Evolutionary conservation across 208 protist genomes (phyloP).

Genomic region (Wallacemonas sp.): DNA sequence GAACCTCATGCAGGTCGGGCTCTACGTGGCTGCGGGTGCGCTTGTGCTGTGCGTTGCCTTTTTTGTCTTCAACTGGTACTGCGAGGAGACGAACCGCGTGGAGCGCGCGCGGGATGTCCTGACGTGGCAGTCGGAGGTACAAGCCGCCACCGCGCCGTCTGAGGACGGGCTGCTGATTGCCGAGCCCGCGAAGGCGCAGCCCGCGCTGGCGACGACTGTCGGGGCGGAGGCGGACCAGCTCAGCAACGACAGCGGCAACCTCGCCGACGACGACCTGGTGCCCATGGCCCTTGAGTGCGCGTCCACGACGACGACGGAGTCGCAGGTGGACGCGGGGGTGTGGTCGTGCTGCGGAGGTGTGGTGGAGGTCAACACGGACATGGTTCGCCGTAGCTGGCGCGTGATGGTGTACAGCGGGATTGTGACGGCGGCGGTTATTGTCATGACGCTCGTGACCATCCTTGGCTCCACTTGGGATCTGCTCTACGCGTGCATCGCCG

Average conservation of each 20-base stretch:
- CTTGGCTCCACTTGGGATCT: conserved; percentile 19
- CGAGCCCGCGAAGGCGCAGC: too few relatives aligned
- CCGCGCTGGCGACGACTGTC: too few relatives aligned
- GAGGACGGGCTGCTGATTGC: too few relatives aligned
- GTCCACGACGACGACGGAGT: neutral
- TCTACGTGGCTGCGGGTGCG: conserved; percentile 24
- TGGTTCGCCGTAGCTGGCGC: conserved; percentile 25
- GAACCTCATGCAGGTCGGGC: conserved; percentile 16
- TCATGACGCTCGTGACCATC: conserved; percentile 22
- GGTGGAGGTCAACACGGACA: conserved; percentile 26
- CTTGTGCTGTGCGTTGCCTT: conserved; percentile 25
- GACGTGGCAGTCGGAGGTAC: conserved; percentile 49
- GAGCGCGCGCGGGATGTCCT: conserved; percentile 43
- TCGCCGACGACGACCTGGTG: neutral
- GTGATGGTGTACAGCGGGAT: conserved; percentile 29
- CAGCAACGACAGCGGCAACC: conserved; percentile 22
- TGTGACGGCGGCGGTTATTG: conserved; percentile 28
- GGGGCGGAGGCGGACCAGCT: too few relatives aligned
- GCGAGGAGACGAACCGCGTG: conserved; percentile 32
- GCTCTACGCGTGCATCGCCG: conserved; percentile 16
- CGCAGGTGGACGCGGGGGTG: conserved; percentile 13
- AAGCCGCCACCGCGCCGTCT: too few relatives aligned
- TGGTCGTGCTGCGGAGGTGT: conserved; percentile 20
- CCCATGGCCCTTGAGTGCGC: neutral
- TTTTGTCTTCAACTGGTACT: conserved; percentile 40